Evolutionary conservation across 345 rosid species (phyloP), one percentile per base, ranked within the genome.

Genomic region (Cardiospermum halicacabum): DNA sequence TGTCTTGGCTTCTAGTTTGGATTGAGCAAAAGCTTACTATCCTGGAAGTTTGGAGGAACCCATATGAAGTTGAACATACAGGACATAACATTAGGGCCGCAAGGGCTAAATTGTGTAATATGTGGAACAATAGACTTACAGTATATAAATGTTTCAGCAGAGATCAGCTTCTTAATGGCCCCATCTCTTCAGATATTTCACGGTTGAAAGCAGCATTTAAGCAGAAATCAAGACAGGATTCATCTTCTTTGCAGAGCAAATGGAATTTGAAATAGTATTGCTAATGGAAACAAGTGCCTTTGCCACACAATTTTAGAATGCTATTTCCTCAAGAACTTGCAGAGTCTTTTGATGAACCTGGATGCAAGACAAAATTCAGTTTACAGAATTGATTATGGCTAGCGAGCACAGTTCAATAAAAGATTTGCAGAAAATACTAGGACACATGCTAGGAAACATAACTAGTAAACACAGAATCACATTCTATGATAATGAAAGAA

Each of bases 301-400:
- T 62, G 54, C 66, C 40, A 11, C 15, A 21, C 56, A 40, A 53
- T 37, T 31, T 65, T 84, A 88, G 74, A 78, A 93, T 30, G 98
- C 97, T 55, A 93, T 86, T 72, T 88, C 97, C 80, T 89, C 86
- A 50, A 89, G 94, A 73, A 88, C 73, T 76, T 81, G 74, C 53
- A 92, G 92, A 2, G 97, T 94, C 66, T 90, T 88, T 65, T 88
- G 85, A 77, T 90, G 99, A 70, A 90, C 96, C 97, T 87, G 78
- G 40, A 67, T 25, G 25, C 61, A 70, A 42, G 64, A 62, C 28
- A 51, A 61, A 65, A 53, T 55, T n/a, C 24, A 40, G 40, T 60
- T 51, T 56, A 31, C 32, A 22, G 4, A 11, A 63, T n/a, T n/a
- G n/a, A n/a, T n/a, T n/a, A n/a, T n/a, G n/a, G n/a, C n/a, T n/a